Base-by-base conservation (phyloP, 352 stramenopile species). In the Discostella stelligera region DNA sequence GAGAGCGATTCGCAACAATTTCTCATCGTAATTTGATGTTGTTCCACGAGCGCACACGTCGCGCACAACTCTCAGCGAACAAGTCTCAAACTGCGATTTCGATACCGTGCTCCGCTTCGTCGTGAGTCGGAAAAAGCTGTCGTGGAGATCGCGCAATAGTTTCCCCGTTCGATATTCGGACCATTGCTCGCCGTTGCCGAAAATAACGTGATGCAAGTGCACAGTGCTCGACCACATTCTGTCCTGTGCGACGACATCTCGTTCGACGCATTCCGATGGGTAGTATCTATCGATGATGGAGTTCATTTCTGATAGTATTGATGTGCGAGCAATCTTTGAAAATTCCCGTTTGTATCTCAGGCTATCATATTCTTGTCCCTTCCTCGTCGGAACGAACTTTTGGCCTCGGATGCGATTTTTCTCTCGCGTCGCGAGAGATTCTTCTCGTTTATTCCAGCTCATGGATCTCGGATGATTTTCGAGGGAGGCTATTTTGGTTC, bases 71-170 rank as follows among this genome's bases (percentile, higher is more conserved):
- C 69, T 77, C 20, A 73, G 49, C 61, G 66, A 8, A 39, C 66
- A 82, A 49, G 13, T 37, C 6, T 63, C 48, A 62, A 77, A 82
- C 48, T 82, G 74, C 18, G 66, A 61, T 52, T 41, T 82, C 10
- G 66, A 82, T 23, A 73, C 65, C n/a, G n/a, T 32, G 41, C 25
- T 68, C 49, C 59, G 18, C 18, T 67, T 71, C 37, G 37, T 54
- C 41, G 72, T 32, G n/a, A 72, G 27, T 20, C 66, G 64, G 23
- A 63, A 75, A 52, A 80, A 74, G 41, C 23, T 32, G 44, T 80
- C 65, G 37, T 74, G 67, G 2, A 80, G 21, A n/a, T 65, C 37
- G 27, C 64, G n/a, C 7, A 71, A 25, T 21, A 80, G 52, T 23
- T 65, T 75, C 0, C 53, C 54, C 41, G 25, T 64, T 23, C 59